phyloP scores from a whole-genome alignment of 345 rosid species.

The Ricinus communis region DNA sequence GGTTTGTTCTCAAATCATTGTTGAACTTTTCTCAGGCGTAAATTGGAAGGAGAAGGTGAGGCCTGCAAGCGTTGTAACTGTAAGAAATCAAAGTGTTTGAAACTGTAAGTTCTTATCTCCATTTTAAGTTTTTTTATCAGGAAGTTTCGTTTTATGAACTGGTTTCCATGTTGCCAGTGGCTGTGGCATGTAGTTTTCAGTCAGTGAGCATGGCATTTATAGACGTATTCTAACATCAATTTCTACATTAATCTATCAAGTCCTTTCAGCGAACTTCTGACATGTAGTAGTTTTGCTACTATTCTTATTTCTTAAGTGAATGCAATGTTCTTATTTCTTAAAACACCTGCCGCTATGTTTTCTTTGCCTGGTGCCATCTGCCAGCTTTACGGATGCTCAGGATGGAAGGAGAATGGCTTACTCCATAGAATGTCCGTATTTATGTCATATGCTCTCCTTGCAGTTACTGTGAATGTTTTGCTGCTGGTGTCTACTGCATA shows the following conservation, averaged over 20 bases:
- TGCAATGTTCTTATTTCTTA: background rate
- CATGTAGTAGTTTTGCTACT: background rate
- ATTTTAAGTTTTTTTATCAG: background rate
- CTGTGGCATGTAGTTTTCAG: background rate
- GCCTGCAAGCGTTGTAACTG: slow-evolving; percentile 95
- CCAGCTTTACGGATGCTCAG: background rate
- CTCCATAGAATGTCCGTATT: background rate
- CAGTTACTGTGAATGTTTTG: slow-evolving; percentile 99
- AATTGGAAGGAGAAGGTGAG: slow-evolving; percentile 68
- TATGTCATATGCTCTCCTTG: slow-evolving; percentile 15
- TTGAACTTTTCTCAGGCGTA: slow-evolving; percentile 48
- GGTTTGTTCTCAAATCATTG: background rate
- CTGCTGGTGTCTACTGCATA: slow-evolving; percentile 93
- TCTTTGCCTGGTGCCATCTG: background rate
- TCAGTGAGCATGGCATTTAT: background rate
- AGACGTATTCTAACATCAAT: background rate
- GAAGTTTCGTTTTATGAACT: background rate
- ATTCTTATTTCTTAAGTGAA: background rate
- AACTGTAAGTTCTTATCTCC: slow-evolving; percentile 66
- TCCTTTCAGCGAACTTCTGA: background rate
- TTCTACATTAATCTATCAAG: background rate
- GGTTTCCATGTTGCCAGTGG: background rate
- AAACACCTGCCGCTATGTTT: background rate
- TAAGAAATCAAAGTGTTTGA: slow-evolving; percentile 91
- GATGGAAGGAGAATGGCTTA: background rate